Conservation (phyloP, 306 rosid species). For the Canavalia ensiformis region DNA sequence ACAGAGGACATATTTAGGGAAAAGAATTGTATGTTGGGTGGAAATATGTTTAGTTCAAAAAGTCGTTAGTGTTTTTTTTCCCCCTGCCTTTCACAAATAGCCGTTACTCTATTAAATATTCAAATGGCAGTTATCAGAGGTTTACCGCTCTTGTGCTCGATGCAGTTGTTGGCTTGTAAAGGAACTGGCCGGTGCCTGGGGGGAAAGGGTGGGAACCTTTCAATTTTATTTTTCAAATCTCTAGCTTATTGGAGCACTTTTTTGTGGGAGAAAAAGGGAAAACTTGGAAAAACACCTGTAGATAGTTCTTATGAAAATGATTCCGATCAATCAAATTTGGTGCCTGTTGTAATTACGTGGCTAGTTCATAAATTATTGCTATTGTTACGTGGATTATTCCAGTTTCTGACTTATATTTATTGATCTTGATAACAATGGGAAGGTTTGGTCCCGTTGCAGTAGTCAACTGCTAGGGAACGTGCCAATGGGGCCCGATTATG, state of each 20-base stretch:
- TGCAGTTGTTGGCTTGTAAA: constrained; percentile 49
- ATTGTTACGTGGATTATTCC: constrained; percentile 39
- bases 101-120: constrained; percentile 68
- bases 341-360: constrained; percentile 55
- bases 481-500: constrained; percentile 52
- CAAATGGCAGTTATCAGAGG: constrained; percentile 79
- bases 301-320: constrained; percentile 48
- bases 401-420: constrained; percentile 26
- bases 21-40: constrained; percentile 63
- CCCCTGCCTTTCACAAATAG: constrained; percentile 60
- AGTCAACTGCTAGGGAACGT: constrained; percentile 43
- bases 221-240: background rate
- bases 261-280: constrained; percentile 51
- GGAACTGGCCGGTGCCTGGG: constrained; percentile 52
- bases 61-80: constrained; percentile 64
- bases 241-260: constrained; percentile 49
- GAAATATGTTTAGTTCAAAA: constrained; percentile 70
- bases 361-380: constrained; percentile 43
- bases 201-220: constrained; percentile 58
- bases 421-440: constrained; percentile 21
- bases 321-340: constrained; percentile 48
- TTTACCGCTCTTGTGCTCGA: constrained; percentile 56
- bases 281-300: constrained; percentile 54
- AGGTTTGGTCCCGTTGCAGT: constrained; percentile 23
- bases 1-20: constrained; percentile 58